These are phyloP conservation scores for Phallus indusiatus DNA, from an alignment of 768 basidiomycete genomes.

Conservation along the genomic window DNA sequence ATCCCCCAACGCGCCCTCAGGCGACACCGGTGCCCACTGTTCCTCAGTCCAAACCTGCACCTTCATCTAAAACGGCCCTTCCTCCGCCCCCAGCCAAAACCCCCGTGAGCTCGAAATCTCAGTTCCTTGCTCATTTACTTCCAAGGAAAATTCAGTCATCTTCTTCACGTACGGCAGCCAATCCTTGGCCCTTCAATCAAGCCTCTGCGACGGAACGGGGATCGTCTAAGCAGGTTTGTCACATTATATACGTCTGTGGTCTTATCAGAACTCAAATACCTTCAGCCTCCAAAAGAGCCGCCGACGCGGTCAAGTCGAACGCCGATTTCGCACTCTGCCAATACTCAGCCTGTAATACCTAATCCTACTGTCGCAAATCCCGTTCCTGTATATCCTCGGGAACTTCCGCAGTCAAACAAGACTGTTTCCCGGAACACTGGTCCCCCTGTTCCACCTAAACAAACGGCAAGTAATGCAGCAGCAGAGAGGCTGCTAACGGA, in stretches of 20 bases:
- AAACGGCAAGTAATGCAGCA: not conserved
- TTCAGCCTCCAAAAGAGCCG: not conserved
- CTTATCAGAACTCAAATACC: not conserved
- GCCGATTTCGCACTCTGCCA: not conserved
- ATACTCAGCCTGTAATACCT: not conserved
- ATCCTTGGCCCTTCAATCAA: constrained; percentile 8
- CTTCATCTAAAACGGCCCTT: not conserved
- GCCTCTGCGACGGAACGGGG: not conserved
- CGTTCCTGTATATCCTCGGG: not conserved
- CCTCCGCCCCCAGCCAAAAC: not conserved
- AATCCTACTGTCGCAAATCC: too few species aligned
- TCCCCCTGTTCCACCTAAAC: not conserved
- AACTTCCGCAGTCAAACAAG: not conserved
- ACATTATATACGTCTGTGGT: not conserved
- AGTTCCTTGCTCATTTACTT: not conserved
- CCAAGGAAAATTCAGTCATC: not conserved
- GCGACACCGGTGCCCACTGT: not conserved
- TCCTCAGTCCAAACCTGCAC: not conserved
- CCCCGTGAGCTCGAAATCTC: constrained; percentile 1
- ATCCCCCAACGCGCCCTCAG: not conserved
- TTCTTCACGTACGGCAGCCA: not conserved
- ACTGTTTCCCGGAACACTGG: not conserved
- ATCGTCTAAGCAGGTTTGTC: not conserved
- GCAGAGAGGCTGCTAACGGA: not conserved
- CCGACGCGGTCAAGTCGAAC: not conserved